Percentiles rank a stretch among this genome's conserved stretches.
phyloP scores from a whole-genome alignment of 495 filamentous ascomycete species.

The Penicillium mononematosum region DNA sequence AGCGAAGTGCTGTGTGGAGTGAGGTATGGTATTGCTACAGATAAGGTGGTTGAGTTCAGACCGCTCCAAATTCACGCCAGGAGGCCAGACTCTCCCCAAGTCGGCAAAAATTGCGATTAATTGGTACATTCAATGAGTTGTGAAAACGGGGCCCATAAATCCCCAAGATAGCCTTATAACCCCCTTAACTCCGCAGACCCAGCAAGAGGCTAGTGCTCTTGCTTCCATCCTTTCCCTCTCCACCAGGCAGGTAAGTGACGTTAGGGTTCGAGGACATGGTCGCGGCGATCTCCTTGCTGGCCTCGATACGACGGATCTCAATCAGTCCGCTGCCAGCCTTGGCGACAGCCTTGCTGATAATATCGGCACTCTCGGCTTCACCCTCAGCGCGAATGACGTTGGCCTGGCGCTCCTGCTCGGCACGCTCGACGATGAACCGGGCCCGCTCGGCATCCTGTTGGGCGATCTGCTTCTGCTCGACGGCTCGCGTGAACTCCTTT shows the following conservation, averaged over 20 bases:
- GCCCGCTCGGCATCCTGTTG: slow-evolving; percentile 98
- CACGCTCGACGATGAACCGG: slow-evolving; percentile 96
- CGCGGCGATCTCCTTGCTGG: slow-evolving; percentile 92
- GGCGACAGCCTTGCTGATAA: slow-evolving; percentile 85
- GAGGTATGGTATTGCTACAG: slow-evolving; percentile 50
- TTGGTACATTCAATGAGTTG: slow-evolving; percentile 30
- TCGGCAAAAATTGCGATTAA: slow-evolving; percentile 27
- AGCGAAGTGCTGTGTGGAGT: slow-evolving; percentile 18
- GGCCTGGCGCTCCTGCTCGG: slow-evolving; percentile 97
- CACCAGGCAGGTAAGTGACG: slow-evolving; percentile 89
- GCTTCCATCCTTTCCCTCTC: slow-evolving; percentile 61
- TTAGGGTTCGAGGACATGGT: slow-evolving; percentile 89
- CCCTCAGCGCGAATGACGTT: slow-evolving; percentile 98
- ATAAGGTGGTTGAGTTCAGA: slow-evolving; percentile 24
- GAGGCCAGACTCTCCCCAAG: slow-evolving; percentile 23
- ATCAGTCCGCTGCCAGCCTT: slow-evolving; percentile 92
- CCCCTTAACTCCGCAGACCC: slow-evolving; percentile 52
- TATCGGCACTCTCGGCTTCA: slow-evolving; percentile 93
- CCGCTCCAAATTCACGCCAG: slow-evolving; percentile 32
- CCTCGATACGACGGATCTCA: slow-evolving; percentile 94
- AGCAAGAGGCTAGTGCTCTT: slow-evolving; percentile 61
- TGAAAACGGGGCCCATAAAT: slow-evolving; percentile 26
- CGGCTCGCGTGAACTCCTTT: slow-evolving; percentile 96
- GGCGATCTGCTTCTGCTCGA: slow-evolving; percentile 99
- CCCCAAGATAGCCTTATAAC: slow-evolving; percentile 12